Evolutionary conservation across 2,329 filamentous ascomycete genomes (phyloP), one percentile per base, ranked within the genome.

Genomic region (Juglanconis juglandina): DNA sequence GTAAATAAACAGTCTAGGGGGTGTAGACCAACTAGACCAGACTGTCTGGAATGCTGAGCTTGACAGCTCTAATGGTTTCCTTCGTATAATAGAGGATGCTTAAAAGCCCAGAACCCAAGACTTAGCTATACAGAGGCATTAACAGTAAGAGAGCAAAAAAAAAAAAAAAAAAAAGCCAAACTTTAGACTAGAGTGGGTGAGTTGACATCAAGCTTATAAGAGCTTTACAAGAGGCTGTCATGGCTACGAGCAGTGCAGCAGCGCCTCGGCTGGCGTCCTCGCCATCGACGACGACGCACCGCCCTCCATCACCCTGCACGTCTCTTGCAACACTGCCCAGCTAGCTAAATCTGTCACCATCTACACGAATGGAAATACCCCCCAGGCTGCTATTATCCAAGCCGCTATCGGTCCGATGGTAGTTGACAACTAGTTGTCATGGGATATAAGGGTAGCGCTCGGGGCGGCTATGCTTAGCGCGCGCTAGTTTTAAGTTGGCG

Each of bases 201-300:
- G 17, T 17, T 17, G 17, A 17, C 17, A 53, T 51, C 48, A 41
- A 37, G 79, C 77, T 49, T 86, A 82, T 64, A 83, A 86, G 65
- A 87, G 84, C 64, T 75, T 87, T 0, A 85, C 17, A 17, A 17
- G 17, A 17, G 17, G 81, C 66, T 87, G 83, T 68, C 77, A 86
- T 63, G 84, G 84, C 9, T 87, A 77, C 68, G 84, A 87, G 64
- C 80, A 86, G 54, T 75, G 79, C 7, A 81, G 79, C 2, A 67
- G 70, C 65, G 17, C 71, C 1, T 77, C 78, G 0, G 76, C 75
- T 0, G 81, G 81, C 1, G 67, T 85, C 4, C 73, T 86, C 3
- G 79, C 77, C 1, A 71, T 73, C 11, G 17, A 44, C 8, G 58
- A 60, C 3, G 44, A 33, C 1, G 48, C 37, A 13, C 34, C 37